Evolutionary conservation across 805 yeast species (phyloP).

Genomic region (Pichia nakasei): DNA sequence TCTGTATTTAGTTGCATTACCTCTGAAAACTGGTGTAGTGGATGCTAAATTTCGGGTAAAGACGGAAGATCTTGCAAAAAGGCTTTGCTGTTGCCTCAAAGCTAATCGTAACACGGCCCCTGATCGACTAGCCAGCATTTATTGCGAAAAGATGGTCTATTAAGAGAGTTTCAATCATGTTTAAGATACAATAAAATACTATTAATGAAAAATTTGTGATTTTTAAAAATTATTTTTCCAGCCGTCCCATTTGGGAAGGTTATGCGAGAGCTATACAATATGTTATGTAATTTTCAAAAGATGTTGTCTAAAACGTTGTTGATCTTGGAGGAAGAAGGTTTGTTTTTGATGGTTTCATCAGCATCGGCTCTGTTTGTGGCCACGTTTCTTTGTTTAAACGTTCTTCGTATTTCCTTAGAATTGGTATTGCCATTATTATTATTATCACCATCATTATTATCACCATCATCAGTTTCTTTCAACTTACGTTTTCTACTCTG

Average conservation of each 20-base stretch:
- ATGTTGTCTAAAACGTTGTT: constrained; percentile 44
- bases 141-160: too few species aligned
- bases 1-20: constrained; percentile 5
- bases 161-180: too few species aligned
- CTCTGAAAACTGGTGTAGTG: not conserved
- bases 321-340: constrained; percentile 22
- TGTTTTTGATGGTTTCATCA: constrained; percentile 33
- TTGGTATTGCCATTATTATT: not conserved
- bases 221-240: too few species aligned
- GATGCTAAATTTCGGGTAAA: constrained; percentile 1
- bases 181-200: too few species aligned
- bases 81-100: too few species aligned
- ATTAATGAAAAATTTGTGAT: not conserved
- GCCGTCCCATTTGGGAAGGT: not conserved
- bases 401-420: constrained; percentile 36
- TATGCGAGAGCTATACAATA: not conserved
- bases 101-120: too few species aligned
- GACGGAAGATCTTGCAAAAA: too few species aligned
- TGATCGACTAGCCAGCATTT: too few species aligned
- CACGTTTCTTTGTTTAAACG: constrained; percentile 64
- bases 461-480: constrained; percentile 7
- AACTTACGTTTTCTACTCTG: constrained; percentile 34
- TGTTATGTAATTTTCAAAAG: constrained; percentile 32
- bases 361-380: constrained; percentile 62
- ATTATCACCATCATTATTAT: not conserved